phyloP scores from a whole-genome alignment of 2,329 filamentous ascomycete species.

The Tolypocladium pustulatum region DNA sequence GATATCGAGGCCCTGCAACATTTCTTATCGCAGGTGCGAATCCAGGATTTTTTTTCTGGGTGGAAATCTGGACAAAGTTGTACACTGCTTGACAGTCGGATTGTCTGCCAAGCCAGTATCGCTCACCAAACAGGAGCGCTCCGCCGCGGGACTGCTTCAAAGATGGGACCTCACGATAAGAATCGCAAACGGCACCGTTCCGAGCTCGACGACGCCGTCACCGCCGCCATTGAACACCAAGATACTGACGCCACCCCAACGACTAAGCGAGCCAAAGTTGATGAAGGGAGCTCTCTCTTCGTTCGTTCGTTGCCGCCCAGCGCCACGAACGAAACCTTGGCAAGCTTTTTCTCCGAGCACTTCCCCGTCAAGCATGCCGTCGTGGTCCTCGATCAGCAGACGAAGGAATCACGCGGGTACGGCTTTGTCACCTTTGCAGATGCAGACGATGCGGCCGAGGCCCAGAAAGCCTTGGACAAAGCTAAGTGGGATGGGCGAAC shows the following conservation, averaged over 20 bases:
- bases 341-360: conserved; percentile 84
- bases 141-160: not conserved
- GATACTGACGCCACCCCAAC: conserved; percentile 20
- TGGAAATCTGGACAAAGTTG: not conserved
- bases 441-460: conserved; percentile 75
- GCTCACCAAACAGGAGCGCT: not conserved
- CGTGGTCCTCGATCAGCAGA: conserved; percentile 77
- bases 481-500: conserved; percentile 67
- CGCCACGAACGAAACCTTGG: conserved; percentile 72
- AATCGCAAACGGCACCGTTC: conserved; percentile 25
- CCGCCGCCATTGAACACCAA: conserved; percentile 18
- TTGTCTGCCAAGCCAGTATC: not conserved
- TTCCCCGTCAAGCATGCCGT: conserved; percentile 93
- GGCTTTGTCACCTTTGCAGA: conserved; percentile 97
- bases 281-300: conserved; percentile 68
- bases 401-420: conserved; percentile 82
- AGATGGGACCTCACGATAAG: conserved; percentile 18
- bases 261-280: conserved; percentile 47
- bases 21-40: conserved; percentile 3
- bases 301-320: conserved; percentile 73
- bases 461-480: conserved; percentile 72
- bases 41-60: conserved; percentile 12
- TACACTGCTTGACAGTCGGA: not conserved
- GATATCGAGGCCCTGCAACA: not conserved
- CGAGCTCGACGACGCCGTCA: conserved; percentile 19